Conservation (phyloP, 2,329 filamentous ascomycete genomes). For the Cytospora mali region DNA sequence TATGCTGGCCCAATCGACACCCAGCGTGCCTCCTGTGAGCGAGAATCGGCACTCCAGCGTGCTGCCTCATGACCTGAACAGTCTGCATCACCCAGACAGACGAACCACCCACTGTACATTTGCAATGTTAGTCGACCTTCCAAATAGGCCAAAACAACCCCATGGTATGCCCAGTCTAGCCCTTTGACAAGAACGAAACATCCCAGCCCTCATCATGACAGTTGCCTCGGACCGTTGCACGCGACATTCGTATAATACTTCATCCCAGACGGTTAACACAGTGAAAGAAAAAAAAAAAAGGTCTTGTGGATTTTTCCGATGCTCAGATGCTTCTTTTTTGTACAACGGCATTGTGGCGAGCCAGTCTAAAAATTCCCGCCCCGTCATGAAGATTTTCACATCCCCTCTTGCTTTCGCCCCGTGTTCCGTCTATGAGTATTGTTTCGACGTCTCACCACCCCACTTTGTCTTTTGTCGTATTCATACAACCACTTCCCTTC, state of each 20-base stretch:
- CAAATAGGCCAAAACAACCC: neutral
- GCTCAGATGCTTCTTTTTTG: constrained; percentile 31
- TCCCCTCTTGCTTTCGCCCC: constrained; percentile 1
- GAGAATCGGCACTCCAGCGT: too few relatives aligned
- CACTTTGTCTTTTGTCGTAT: constrained; percentile 9
- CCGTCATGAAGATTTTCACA: constrained; percentile 16
- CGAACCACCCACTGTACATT: too few relatives aligned
- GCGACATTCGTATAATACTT: neutral
- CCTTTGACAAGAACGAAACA: neutral
- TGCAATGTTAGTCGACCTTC: neutral
- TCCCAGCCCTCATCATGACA: neutral
- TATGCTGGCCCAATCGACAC: too few relatives aligned
- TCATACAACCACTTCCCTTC: constrained; percentile 22
- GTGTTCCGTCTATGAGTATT: constrained; percentile 26
- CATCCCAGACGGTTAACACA: constrained; percentile 26
- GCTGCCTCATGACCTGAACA: too few relatives aligned
- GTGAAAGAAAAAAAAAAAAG: too few relatives aligned
- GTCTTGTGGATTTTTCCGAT: constrained; percentile 28
- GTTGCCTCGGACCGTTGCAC: neutral
- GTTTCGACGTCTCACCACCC: constrained; percentile 7
- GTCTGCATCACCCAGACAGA: too few relatives aligned
- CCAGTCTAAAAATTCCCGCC: constrained; percentile 31
- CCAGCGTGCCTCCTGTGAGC: too few relatives aligned
- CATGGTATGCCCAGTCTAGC: neutral
- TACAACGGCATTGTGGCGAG: constrained; percentile 31